Conservation (phyloP, 306 rosid genomes). For the Mimosa bimucronata region DNA sequence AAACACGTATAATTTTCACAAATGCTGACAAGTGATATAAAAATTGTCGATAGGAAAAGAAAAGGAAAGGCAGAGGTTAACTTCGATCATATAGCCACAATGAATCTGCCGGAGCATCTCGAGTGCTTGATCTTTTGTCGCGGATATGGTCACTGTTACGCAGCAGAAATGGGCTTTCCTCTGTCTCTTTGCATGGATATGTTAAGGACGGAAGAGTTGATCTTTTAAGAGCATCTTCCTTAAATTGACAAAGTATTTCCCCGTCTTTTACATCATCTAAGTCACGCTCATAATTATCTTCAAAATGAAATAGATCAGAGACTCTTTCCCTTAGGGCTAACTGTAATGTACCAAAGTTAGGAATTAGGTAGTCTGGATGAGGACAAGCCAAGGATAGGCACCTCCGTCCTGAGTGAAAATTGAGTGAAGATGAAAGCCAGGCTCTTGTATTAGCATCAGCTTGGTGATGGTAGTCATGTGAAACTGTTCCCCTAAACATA, state of each 20-base stretch:
- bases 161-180: constrained; percentile 43
- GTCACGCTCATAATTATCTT: constrained; percentile 34
- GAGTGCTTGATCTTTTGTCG: constrained; percentile 33
- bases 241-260: constrained; percentile 43
- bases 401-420: constrained; percentile 43
- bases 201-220: constrained; percentile 45
- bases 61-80: constrained; percentile 19
- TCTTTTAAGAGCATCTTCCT: constrained; percentile 42
- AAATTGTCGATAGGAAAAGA: constrained; percentile 2
- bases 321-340: constrained; percentile 39
- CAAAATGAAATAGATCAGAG: constrained; percentile 38
- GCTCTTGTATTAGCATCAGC: constrained; percentile 40
- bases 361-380: constrained; percentile 37
- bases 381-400: constrained; percentile 41
- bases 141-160: constrained; percentile 32
- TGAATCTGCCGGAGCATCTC: constrained; percentile 35
- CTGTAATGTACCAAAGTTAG: constrained; percentile 43
- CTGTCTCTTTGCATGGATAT: constrained; percentile 42
- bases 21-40: neutral
- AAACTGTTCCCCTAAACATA: constrained; percentile 43
- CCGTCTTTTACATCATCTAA: constrained; percentile 34
- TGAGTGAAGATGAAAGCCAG: constrained; percentile 46
- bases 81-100: constrained; percentile 22
- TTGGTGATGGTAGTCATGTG: constrained; percentile 32
- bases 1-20: constrained; percentile 27